Conservation (phyloP, 2,329 filamentous ascomycete genomes). For the Eutypella sp. region DNA sequence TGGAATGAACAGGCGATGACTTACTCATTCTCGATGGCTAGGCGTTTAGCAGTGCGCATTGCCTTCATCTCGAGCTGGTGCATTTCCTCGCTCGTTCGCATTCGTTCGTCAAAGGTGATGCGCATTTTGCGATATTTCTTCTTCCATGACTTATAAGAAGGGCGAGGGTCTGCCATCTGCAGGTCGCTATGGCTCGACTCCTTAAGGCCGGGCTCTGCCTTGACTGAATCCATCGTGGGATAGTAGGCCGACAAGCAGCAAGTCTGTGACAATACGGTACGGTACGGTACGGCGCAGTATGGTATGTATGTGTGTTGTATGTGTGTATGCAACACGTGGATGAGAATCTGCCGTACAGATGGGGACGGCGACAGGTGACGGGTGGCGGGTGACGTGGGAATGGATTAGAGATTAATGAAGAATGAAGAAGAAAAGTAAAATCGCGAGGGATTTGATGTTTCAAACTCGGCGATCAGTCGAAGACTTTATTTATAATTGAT, state of each 20-base stretch:
- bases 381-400: too few species aligned
- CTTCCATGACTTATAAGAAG: slow-evolving; percentile 65
- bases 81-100: slow-evolving; percentile 75
- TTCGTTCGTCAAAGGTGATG: slow-evolving; percentile 69
- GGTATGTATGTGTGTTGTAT: neutral
- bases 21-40: slow-evolving; percentile 91
- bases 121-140: slow-evolving; percentile 97
- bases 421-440: too few species aligned
- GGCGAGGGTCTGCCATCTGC: slow-evolving; percentile 38
- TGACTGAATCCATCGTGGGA: slow-evolving; percentile 23
- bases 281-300: neutral
- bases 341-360: too few species aligned
- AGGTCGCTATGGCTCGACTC: slow-evolving; percentile 31
- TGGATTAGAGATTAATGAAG: too few species aligned
- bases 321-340: too few species aligned
- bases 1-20: slow-evolving; percentile 24
- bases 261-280: neutral
- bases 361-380: too few species aligned
- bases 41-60: slow-evolving; percentile 71
- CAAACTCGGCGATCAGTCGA: too few species aligned
- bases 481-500: too few species aligned
- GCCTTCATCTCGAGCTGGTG: slow-evolving; percentile 80
- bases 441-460: too few species aligned
- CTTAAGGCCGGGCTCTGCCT: slow-evolving; percentile 22
- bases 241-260: neutral